phyloP scores from a whole-genome alignment of 2,329 filamentous ascomycete species.

The Ciborinia camelliae region DNA sequence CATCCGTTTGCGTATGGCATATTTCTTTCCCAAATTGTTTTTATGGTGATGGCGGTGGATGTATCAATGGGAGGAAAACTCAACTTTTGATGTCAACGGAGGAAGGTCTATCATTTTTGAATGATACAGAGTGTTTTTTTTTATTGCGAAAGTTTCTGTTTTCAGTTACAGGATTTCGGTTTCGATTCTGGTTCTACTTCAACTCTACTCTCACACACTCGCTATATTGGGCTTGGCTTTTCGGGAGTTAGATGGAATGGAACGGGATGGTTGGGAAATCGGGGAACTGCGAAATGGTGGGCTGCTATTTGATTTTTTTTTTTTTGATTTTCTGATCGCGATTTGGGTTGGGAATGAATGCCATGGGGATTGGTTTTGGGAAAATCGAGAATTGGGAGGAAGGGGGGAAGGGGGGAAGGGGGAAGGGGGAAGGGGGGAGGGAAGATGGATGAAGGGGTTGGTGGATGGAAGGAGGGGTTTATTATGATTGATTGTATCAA shows the following conservation, averaged over 20 bases:
- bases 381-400: not conserved
- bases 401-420: no score
- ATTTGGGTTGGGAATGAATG: conserved; percentile 10
- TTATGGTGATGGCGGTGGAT: conserved; percentile 1
- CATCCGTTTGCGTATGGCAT: not conserved
- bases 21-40: not conserved
- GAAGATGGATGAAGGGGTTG: not conserved
- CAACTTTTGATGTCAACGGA: not conserved
- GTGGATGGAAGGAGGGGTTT: not conserved
- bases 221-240: conserved; percentile 2
- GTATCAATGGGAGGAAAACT: conserved; percentile 10
- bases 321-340: conserved; percentile 1
- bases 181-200: conserved; percentile 5
- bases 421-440: not conserved
- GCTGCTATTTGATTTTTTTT: not conserved
- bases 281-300: not conserved
- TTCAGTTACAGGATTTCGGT: not conserved
- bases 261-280: not conserved
- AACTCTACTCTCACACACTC: conserved; percentile 12
- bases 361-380: not conserved
- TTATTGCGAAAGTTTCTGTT: not conserved
- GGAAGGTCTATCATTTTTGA: conserved; percentile 9
- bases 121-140: conserved; percentile 7
- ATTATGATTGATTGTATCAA: conserved; percentile 8
- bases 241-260: conserved; percentile 10